These are phyloP conservation scores for Scortechinia acanthostroma DNA, from an alignment of 2,329 filamentous ascomycete species.

Conservation along the genomic window DNA sequence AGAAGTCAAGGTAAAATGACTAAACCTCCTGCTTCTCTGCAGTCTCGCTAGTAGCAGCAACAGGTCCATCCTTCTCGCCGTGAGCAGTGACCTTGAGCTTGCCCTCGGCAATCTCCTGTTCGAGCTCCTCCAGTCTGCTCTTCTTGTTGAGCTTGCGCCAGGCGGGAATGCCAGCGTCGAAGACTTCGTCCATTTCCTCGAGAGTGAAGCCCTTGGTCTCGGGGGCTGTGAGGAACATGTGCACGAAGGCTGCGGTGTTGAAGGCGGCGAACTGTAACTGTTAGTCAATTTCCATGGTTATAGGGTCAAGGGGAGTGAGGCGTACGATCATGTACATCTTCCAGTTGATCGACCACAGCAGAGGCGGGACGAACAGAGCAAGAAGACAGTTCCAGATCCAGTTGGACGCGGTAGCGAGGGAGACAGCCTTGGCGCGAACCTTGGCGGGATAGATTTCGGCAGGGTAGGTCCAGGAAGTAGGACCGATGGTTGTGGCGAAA, in stretches of 20 bases:
- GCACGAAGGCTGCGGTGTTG: conserved; percentile 60
- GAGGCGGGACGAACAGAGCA: conserved; percentile 39
- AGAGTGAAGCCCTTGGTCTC: conserved; percentile 69
- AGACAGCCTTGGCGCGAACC: conserved; percentile 56
- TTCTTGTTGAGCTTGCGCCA: conserved; percentile 40
- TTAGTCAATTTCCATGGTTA: conserved; percentile 64
- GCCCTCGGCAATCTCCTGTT: conserved; percentile 37
- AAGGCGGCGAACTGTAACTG: conserved; percentile 74
- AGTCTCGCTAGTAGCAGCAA: background rate
- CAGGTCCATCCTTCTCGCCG: background rate
- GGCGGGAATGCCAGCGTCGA: conserved; percentile 48
- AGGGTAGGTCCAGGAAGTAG: conserved; percentile 49
- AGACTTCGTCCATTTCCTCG: conserved; percentile 72
- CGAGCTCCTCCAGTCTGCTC: conserved; percentile 35
- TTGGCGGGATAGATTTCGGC: conserved; percentile 56
- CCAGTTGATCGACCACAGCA: conserved; percentile 43
- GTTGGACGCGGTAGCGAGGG: conserved; percentile 50
- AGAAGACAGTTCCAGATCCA: conserved; percentile 54
- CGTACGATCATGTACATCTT: conserved; percentile 8
- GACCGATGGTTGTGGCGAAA: conserved; percentile 22
- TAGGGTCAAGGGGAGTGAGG: conserved; percentile 37
- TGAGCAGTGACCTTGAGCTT: conserved; percentile 23
- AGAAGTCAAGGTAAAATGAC: too few relatives aligned
- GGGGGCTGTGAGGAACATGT: conserved; percentile 60
- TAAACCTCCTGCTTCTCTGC: too few relatives aligned